These are phyloP conservation scores for Sclerotinia glacialis DNA, from an alignment of 2,329 filamentous ascomycete genomes.

Conservation along the genomic window DNA sequence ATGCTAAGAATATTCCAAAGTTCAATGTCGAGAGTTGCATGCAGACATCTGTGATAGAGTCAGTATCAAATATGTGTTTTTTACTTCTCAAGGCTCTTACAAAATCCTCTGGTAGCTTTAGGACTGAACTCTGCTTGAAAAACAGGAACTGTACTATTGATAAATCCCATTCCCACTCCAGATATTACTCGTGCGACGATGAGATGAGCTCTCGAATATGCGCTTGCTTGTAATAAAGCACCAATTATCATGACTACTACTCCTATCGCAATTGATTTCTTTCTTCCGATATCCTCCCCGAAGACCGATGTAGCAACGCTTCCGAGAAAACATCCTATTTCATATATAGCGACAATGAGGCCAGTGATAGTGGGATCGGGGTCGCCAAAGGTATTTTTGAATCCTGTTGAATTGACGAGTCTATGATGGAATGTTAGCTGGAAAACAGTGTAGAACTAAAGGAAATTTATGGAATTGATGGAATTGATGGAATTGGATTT, in stretches of 20 bases:
- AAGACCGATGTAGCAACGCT: constrained; percentile 48
- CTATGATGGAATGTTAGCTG: constrained; percentile 3
- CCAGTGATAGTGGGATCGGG: constrained; percentile 45
- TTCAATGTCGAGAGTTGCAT: constrained; percentile 49
- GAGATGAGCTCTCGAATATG: constrained; percentile 49
- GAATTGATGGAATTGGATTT: constrained; percentile 24
- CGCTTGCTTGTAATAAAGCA: constrained; percentile 45
- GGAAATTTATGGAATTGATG: constrained; percentile 11
- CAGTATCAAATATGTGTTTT: neutral
- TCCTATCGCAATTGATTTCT: constrained; percentile 55
- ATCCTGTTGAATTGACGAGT: constrained; percentile 43
- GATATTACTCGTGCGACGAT: constrained; percentile 50
- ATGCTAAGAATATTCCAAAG: constrained; percentile 56
- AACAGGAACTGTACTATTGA: constrained; percentile 50
- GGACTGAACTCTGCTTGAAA: constrained; percentile 51
- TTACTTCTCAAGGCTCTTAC: constrained; percentile 17
- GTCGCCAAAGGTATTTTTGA: constrained; percentile 43
- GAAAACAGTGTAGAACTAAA: neutral
- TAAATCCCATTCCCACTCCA: constrained; percentile 49
- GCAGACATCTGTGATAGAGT: constrained; percentile 42
- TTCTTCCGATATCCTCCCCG: constrained; percentile 53
- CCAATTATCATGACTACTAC: constrained; percentile 56
- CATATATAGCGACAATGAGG: constrained; percentile 48
- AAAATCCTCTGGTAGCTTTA: constrained; percentile 41
- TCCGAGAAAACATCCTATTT: constrained; percentile 52